Conservation (phyloP, 177 flowering plant species). For the Vitis hybrid region DNA sequence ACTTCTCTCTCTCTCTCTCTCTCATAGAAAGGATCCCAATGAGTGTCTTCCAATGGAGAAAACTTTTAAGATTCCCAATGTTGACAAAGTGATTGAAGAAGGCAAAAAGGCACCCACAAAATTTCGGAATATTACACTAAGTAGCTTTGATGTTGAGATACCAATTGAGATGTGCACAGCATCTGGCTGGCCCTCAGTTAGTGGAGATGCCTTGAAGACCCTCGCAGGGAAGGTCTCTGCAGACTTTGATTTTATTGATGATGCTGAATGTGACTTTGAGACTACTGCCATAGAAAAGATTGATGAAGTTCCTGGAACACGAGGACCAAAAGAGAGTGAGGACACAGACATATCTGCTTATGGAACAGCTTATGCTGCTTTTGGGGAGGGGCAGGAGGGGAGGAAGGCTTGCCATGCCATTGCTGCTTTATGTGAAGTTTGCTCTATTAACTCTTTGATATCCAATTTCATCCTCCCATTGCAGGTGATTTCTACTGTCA, state of each 20-base stretch:
- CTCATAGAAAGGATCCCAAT: slow-evolving; percentile 47
- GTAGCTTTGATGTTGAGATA: slow-evolving; percentile 36
- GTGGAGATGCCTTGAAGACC: slow-evolving; percentile 72
- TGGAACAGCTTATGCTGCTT: slow-evolving; percentile 73
- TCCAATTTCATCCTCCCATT: slow-evolving; percentile 94
- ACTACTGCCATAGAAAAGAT: slow-evolving; percentile 10
- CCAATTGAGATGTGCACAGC: slow-evolving; percentile 65
- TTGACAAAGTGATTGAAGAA: slow-evolving; percentile 73
- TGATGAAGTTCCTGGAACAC: slow-evolving; percentile 19
- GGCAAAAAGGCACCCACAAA: slow-evolving; percentile 77
- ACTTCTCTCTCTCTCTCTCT: slow-evolving; percentile 1
- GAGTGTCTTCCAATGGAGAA: slow-evolving; percentile 46
- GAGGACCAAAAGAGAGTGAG: neutral
- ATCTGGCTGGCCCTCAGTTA: slow-evolving; percentile 87
- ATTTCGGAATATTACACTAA: slow-evolving; percentile 55
- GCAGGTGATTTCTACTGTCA: slow-evolving; percentile 53
- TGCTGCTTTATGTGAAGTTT: slow-evolving; percentile 90
- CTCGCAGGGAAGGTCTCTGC: slow-evolving; percentile 86
- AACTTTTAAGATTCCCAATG: slow-evolving; percentile 68
- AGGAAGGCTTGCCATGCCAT: slow-evolving; percentile 95
- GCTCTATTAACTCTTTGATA: slow-evolving; percentile 86
- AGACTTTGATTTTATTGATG: slow-evolving; percentile 50
- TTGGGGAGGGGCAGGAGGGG: slow-evolving; percentile 57
- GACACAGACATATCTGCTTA: slow-evolving; percentile 49
- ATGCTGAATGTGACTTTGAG: slow-evolving; percentile 27